phyloP scores from a whole-genome alignment of 495 filamentous ascomycete genomes.

The Penicillium salamii region DNA sequence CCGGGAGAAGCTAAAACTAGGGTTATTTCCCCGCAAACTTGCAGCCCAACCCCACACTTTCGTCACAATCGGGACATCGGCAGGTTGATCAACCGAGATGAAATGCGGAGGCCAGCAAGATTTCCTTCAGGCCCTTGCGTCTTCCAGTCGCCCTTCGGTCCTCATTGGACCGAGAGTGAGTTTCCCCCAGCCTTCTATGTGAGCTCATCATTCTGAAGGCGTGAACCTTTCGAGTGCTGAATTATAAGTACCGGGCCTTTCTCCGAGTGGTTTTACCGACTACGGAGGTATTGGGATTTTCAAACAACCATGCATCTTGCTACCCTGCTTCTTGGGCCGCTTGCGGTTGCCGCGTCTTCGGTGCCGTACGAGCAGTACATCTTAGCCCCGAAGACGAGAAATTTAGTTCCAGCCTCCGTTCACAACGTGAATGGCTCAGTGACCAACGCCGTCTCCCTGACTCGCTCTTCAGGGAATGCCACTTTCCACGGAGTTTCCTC shows the following conservation, averaged over 20 bases:
- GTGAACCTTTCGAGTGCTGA: too few relatives aligned
- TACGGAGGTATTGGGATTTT: too few relatives aligned
- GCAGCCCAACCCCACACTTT: slow-evolving; percentile 4
- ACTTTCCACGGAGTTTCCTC: slow-evolving; percentile 28
- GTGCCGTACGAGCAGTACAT: slow-evolving; percentile 39
- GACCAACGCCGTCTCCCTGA: slow-evolving; percentile 25
- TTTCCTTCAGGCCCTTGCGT: slow-evolving; percentile 9
- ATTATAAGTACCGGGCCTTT: too few relatives aligned
- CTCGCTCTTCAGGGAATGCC: neutral
- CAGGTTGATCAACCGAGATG: slow-evolving; percentile 4
- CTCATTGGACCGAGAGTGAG: neutral
- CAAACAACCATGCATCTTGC: slow-evolving; percentile 36
- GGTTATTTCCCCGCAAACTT: neutral
- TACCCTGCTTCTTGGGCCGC: slow-evolving; percentile 2
- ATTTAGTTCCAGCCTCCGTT: slow-evolving; percentile 29
- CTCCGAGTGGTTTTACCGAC: too few relatives aligned
- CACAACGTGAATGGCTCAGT: slow-evolving; percentile 39
- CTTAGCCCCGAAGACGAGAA: slow-evolving; percentile 37
- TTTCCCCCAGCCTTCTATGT: too few relatives aligned
- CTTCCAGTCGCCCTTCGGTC: neutral
- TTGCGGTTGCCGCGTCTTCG: neutral
- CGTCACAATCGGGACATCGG: neutral
- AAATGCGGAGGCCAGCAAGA: neutral
- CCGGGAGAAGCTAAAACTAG: neutral
- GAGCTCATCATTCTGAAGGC: too few relatives aligned